Percentiles rank a stretch among this genome's conserved stretches.
These are phyloP conservation scores for Blastobotrys muscicola DNA, from an alignment of 805 yeast species.

Conservation along the genomic window DNA sequence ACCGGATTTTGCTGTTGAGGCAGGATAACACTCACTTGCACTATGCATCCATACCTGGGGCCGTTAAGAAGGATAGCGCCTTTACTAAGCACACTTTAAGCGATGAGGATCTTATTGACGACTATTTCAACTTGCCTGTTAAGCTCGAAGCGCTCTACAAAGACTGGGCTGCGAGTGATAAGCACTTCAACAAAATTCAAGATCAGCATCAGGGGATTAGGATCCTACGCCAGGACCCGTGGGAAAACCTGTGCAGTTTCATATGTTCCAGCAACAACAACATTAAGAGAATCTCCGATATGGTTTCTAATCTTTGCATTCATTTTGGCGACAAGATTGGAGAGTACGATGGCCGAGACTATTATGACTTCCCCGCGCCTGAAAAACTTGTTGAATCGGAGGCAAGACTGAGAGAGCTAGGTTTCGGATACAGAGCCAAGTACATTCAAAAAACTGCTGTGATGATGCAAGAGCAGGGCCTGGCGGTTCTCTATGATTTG, in stretches of 20 bases:
- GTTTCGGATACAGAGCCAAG: constrained; percentile 88
- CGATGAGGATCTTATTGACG: constrained; percentile 34
- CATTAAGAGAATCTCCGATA: constrained; percentile 82
- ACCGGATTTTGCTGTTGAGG: constrained; percentile 52
- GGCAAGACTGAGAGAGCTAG: constrained; percentile 33
- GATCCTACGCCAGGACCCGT: constrained; percentile 87
- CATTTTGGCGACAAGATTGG: constrained; percentile 59
- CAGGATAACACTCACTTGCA: constrained; percentile 48
- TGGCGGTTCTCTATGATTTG: constrained; percentile 26
- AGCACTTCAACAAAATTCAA: constrained; percentile 31
- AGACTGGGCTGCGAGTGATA: constrained; percentile 54
- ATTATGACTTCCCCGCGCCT: constrained; percentile 71
- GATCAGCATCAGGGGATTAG: constrained; percentile 56
- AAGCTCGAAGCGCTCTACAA: constrained; percentile 44
- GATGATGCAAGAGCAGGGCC: constrained; percentile 34
- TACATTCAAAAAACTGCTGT: constrained; percentile 73
- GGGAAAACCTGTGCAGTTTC: constrained; percentile 88
- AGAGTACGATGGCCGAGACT: constrained; percentile 42
- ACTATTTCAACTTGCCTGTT: constrained; percentile 63
- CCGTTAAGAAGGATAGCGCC: constrained; percentile 13
- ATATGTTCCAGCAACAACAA: constrained; percentile 96
- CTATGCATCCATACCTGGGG: constrained; percentile 35
- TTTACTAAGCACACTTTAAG: constrained; percentile 8
- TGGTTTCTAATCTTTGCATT: constrained; percentile 72
- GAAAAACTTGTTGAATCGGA: constrained; percentile 40